These are phyloP conservation scores for Jacaranda copaia DNA, from an alignment of 257 asterid species.

Conservation along the genomic window DNA sequence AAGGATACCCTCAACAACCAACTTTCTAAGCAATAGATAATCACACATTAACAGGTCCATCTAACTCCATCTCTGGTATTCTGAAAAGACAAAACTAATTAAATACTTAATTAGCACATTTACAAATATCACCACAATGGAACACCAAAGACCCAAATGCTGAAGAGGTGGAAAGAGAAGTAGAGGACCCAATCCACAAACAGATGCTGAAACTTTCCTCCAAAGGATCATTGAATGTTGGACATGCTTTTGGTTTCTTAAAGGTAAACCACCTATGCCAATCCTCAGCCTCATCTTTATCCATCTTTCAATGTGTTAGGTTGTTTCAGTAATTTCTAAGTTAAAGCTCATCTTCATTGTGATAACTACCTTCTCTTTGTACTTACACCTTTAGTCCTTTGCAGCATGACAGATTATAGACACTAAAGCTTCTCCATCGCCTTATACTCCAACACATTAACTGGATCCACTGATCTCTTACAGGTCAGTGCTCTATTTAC, in stretches of 20 bases:
- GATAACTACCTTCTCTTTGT: not conserved
- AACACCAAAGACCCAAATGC: not conserved
- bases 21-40: constrained; percentile 4
- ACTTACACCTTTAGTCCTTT: no score
- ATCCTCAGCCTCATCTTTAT: not conserved
- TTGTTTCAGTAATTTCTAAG: not conserved
- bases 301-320: not conserved
- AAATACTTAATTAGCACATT: not conserved
- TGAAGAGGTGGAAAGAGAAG: not conserved
- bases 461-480: not conserved
- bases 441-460: not conserved
- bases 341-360: not conserved
- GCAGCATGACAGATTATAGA: not conserved
- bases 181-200: not conserved
- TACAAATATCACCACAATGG: not conserved
- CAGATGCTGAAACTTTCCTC: not conserved
- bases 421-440: not conserved
- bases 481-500: not conserved
- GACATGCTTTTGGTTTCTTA: not conserved
- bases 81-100: not conserved
- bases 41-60: not conserved
- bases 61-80: not conserved
- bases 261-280: not conserved
- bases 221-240: not conserved
- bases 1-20: not conserved